Conservation (phyloP, 2,329 filamentous ascomycete species). For the Colletotrichum theobromicola region DNA sequence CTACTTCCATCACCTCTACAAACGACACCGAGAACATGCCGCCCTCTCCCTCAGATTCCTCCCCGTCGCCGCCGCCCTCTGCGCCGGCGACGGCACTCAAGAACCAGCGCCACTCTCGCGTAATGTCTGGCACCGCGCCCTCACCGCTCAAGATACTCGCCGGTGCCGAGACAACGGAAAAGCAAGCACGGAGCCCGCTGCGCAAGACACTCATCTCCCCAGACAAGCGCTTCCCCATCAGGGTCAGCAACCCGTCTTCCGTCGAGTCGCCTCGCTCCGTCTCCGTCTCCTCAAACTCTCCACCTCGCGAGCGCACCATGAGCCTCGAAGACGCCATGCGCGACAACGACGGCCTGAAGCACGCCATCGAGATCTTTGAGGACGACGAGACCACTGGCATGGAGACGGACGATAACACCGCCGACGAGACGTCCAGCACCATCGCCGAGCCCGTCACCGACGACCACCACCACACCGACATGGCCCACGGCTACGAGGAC, state of each 20-base stretch:
- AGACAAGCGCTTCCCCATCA: constrained; percentile 64
- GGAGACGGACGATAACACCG: constrained; percentile 28
- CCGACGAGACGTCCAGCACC: constrained; percentile 21
- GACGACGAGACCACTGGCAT: constrained; percentile 43
- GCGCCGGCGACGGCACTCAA: constrained; percentile 12
- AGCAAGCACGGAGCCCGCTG: constrained; percentile 40
- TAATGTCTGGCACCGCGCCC: constrained; percentile 61
- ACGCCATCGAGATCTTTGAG: constrained; percentile 68
- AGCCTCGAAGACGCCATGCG: constrained; percentile 59
- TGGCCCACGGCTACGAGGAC: constrained; percentile 34
- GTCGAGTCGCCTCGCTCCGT: constrained; percentile 23
- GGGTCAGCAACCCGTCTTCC: constrained; percentile 45
- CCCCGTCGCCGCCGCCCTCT: constrained; percentile 12
- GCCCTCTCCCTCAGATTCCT: constrained; percentile 41
- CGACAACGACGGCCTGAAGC: constrained; percentile 61
- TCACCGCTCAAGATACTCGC: constrained; percentile 63
- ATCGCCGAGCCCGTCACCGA: constrained; percentile 21
- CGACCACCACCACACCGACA: constrained; percentile 14
- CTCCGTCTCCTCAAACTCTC: constrained; percentile 12
- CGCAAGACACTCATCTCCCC: constrained; percentile 42
- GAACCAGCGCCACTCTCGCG: constrained; percentile 53
- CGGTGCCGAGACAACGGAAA: constrained; percentile 30
- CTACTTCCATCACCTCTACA: constrained; percentile 24
- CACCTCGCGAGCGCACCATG: constrained; percentile 40
- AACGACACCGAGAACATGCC: constrained; percentile 50